phyloP scores from a whole-genome alignment of 2,329 filamentous ascomycete species.

The Aspergillus persii region DNA sequence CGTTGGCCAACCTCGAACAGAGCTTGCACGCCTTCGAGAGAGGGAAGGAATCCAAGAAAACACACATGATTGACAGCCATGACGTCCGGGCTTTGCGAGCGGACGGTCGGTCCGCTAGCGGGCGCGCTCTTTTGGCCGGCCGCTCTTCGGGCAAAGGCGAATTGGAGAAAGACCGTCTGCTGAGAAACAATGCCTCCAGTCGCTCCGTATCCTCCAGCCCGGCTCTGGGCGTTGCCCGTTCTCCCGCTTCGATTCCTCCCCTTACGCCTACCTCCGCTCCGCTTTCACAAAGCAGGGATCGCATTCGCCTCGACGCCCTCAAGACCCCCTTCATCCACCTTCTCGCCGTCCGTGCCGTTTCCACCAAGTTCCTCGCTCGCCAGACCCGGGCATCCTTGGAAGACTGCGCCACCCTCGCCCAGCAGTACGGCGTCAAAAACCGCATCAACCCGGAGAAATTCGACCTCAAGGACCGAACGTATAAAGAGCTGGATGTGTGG shows the following conservation, averaged over 20 bases:
- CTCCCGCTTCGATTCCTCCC: constrained; percentile 35
- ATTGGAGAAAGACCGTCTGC: constrained; percentile 42
- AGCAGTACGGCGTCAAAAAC: constrained; percentile 54
- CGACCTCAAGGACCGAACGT: constrained; percentile 57
- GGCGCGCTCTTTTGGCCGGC: constrained; percentile 27
- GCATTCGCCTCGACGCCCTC: constrained; percentile 43
- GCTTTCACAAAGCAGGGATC: constrained; percentile 35
- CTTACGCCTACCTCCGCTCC: constrained; percentile 46
- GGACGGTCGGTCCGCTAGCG: constrained; percentile 30
- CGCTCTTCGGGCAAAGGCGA: constrained; percentile 39
- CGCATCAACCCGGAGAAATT: constrained; percentile 50
- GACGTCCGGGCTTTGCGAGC: constrained; percentile 38
- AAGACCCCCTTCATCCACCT: constrained; percentile 50
- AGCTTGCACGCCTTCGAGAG: constrained; percentile 59
- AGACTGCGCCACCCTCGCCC: constrained; percentile 48
- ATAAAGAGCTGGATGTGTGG: constrained; percentile 62
- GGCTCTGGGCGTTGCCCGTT: constrained; percentile 36
- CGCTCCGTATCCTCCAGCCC: constrained; percentile 45
- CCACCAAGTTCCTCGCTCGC: constrained; percentile 46
- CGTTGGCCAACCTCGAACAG: constrained; percentile 58
- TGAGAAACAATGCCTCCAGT: constrained; percentile 33
- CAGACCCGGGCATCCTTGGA: constrained; percentile 49
- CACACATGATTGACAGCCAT: constrained; percentile 32
- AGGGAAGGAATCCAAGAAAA: constrained; percentile 60
- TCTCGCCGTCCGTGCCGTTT: constrained; percentile 53